phyloP scores from a whole-genome alignment of 208 protist species.

The Herpetomonas tarakana region DNA sequence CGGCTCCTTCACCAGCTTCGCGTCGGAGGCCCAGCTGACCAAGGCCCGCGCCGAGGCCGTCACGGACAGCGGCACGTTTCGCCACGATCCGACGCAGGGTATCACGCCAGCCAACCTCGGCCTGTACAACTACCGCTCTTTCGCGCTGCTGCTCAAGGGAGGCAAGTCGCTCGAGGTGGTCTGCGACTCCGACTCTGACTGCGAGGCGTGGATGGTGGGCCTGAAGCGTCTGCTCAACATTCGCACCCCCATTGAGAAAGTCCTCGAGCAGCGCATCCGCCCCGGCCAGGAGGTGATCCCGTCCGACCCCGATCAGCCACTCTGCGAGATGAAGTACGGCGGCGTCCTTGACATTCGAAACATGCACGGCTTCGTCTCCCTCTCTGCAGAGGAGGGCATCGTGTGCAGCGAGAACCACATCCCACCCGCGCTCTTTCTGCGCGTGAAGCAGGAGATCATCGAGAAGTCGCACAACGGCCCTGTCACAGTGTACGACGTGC shows the following conservation, averaged over 20 bases:
- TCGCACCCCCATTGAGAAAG: slow-evolving; percentile 52
- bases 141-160: slow-evolving; percentile 72
- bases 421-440: slow-evolving; percentile 81
- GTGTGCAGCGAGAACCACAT: slow-evolving; percentile 89
- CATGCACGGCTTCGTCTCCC: slow-evolving; percentile 76
- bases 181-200: slow-evolving; percentile 88
- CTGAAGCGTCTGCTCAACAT: slow-evolving; percentile 80
- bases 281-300: slow-evolving; percentile 5
- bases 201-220: slow-evolving; percentile 85
- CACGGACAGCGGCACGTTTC: slow-evolving; percentile 77
- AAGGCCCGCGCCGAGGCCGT: slow-evolving; percentile 68
- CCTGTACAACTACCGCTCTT: slow-evolving; percentile 85
- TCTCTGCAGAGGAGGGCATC: slow-evolving; percentile 67
- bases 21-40: slow-evolving; percentile 60
- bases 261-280: slow-evolving; percentile 43
- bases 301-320: slow-evolving; percentile 12
- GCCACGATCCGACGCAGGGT: slow-evolving; percentile 67
- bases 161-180: slow-evolving; percentile 89
- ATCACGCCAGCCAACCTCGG: slow-evolving; percentile 79
- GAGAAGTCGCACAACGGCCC: slow-evolving; percentile 64
- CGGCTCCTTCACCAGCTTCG: slow-evolving; percentile 71
- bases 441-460: slow-evolving; percentile 79
- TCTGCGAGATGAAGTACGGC: slow-evolving; percentile 73
- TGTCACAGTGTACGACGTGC: slow-evolving; percentile 85
- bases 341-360: slow-evolving; percentile 76